These are phyloP conservation scores for Calonectria naviculata DNA, from an alignment of 2,329 filamentous ascomycete genomes.

Conservation along the genomic window DNA sequence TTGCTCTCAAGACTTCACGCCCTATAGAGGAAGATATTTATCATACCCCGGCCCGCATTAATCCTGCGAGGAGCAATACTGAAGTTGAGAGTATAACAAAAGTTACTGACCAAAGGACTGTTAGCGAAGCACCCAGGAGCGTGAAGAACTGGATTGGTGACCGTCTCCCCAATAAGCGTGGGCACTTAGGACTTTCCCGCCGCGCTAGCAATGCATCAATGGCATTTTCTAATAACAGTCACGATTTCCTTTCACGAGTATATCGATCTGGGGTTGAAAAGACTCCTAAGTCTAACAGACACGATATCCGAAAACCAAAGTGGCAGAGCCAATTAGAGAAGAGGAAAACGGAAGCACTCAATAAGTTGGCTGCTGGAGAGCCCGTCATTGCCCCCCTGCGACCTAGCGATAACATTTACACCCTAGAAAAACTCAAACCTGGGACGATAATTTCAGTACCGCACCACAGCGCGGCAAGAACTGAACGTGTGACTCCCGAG, in stretches of 20 bases:
- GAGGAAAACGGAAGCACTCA: neutral
- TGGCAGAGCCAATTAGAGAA: neutral
- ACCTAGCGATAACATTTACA: neutral
- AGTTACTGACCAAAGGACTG: neutral
- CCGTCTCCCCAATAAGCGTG: neutral
- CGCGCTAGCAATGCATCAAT: neutral
- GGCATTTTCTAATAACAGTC: neutral
- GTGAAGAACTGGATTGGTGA: neutral
- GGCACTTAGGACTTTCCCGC: too few species aligned
- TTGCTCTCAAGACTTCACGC: too few species aligned
- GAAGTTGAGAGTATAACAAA: neutral
- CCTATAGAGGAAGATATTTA: too few species aligned
- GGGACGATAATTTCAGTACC: conserved; percentile 35
- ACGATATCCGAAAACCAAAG: neutral
- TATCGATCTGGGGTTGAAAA: neutral
- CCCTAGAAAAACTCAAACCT: neutral
- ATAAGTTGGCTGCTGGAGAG: conserved; percentile 12
- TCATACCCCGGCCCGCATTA: too few species aligned
- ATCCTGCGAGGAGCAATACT: neutral
- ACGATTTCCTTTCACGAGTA: neutral
- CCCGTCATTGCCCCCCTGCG: conserved; percentile 22
- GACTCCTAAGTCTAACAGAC: neutral
- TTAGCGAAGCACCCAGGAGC: neutral
- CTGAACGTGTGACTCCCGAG: neutral
- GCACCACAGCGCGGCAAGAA: conserved; percentile 24